Conservation (phyloP, 257 asterid genomes). For the Striga asiatica region DNA sequence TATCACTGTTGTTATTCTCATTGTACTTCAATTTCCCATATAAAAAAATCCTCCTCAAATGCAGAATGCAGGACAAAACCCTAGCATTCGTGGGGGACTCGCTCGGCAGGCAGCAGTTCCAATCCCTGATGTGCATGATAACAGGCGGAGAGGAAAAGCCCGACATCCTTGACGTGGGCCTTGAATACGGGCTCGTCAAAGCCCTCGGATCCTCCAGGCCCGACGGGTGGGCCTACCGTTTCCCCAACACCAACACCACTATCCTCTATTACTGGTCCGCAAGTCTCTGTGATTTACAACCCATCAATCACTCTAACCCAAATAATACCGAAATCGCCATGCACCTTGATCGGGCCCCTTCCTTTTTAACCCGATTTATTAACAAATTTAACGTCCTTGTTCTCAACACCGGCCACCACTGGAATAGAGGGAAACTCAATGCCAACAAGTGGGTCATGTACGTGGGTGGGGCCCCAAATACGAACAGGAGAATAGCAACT, state of each 20-base stretch:
- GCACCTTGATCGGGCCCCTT: constrained; percentile 92
- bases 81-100: constrained; percentile 92
- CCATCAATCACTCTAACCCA: constrained; percentile 34
- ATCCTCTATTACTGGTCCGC: constrained; percentile 95
- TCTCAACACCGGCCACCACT: constrained; percentile 89
- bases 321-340: constrained; percentile 53
- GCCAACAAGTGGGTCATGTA: constrained; percentile 85
- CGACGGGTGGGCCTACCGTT: constrained; percentile 92
- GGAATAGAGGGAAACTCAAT: constrained; percentile 79
- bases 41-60: constrained; percentile 14
- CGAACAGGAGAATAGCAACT: constrained; percentile 37
- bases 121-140: constrained; percentile 90
- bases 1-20: background rate
- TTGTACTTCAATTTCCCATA: no score
- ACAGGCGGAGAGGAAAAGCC: constrained; percentile 71
- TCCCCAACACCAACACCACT: constrained; percentile 70
- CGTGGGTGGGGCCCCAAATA: constrained; percentile 63
- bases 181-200: constrained; percentile 72
- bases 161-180: constrained; percentile 67
- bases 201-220: constrained; percentile 78
- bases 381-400: constrained; percentile 59
- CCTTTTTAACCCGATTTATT: constrained; percentile 49
- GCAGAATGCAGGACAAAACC: constrained; percentile 79
- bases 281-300: constrained; percentile 74
- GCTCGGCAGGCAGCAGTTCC: constrained; percentile 91